Evolutionary conservation across 2,329 filamentous ascomycete genomes (phyloP).

Genomic region (Aspergillus melleus): DNA sequence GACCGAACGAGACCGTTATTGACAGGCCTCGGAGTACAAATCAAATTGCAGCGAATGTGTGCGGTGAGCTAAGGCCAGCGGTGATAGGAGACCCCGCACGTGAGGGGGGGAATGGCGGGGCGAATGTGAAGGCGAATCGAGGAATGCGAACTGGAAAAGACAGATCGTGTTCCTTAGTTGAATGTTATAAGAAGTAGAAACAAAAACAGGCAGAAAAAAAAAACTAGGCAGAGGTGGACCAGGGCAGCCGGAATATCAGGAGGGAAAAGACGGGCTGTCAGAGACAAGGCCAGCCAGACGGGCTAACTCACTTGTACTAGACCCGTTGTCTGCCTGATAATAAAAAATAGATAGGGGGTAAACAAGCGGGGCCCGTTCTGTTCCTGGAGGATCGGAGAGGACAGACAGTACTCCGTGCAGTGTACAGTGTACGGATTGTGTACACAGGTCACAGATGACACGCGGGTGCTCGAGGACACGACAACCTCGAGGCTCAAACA

Average conservation of each 20-base stretch:
- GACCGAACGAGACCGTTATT: slow-evolving; percentile 3
- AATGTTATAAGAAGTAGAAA: background rate
- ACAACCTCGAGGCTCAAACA: too few relatives aligned
- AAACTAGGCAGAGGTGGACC: background rate
- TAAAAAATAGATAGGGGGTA: background rate
- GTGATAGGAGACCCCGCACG: slow-evolving; percentile 25
- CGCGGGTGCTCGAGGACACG: too few relatives aligned
- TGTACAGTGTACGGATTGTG: too few relatives aligned
- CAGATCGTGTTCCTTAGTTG: background rate
- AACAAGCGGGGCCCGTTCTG: too few relatives aligned
- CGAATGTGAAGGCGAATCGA: background rate
- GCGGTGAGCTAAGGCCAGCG: slow-evolving; percentile 19
- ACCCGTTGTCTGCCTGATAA: background rate
- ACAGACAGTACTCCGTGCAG: too few relatives aligned
- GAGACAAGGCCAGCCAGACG: background rate
- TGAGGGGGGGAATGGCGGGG: slow-evolving; percentile 16
- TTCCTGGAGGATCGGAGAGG: too few relatives aligned
- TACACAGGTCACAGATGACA: too few relatives aligned
- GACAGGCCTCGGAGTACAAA: slow-evolving; percentile 2
- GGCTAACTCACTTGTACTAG: background rate
- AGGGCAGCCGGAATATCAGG: too few relatives aligned
- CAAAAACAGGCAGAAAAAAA: background rate
- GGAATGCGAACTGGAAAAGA: background rate
- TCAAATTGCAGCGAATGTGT: slow-evolving; percentile 9
- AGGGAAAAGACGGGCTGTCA: background rate